These are phyloP conservation scores for Centrapalus pauciflorus DNA, from an alignment of 129 eudicot genomes.

Conservation along the genomic window DNA sequence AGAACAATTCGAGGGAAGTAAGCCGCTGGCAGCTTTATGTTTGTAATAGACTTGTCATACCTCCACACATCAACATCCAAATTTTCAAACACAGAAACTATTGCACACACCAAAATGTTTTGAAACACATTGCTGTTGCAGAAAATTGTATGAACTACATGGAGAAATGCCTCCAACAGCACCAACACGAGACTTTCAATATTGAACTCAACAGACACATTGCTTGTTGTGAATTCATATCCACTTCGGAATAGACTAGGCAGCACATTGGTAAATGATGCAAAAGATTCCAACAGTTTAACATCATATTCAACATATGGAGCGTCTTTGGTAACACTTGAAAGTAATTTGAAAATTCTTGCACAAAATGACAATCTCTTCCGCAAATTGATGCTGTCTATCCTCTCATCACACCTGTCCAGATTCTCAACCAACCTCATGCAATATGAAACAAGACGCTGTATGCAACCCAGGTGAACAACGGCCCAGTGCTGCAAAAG, in stretches of 20 bases:
- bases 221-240: constrained; percentile 53
- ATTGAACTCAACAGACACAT: constrained; percentile 46
- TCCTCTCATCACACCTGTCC: constrained; percentile 59
- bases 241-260: constrained; percentile 54
- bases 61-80: constrained; percentile 67
- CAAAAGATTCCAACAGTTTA: constrained; percentile 44
- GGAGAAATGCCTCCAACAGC: constrained; percentile 76
- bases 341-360: constrained; percentile 65
- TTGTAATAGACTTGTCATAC: constrained; percentile 44
- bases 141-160: constrained; percentile 47
- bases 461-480: constrained; percentile 67
- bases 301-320: constrained; percentile 54
- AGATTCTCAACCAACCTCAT: constrained; percentile 39
- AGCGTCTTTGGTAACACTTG: constrained; percentile 47
- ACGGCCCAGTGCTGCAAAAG: constrained; percentile 77
- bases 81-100: constrained; percentile 60
- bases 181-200: constrained; percentile 52
- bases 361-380: constrained; percentile 54
- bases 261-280: constrained; percentile 55
- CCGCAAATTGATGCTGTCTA: constrained; percentile 37
- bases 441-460: constrained; percentile 55
- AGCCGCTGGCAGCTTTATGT: constrained; percentile 57
- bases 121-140: constrained; percentile 60
- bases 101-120: constrained; percentile 52
- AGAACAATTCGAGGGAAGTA: constrained; percentile 71